Base-by-base conservation (phyloP, 2,329 filamentous ascomycete species). In the Cadophora gregata region DNA sequence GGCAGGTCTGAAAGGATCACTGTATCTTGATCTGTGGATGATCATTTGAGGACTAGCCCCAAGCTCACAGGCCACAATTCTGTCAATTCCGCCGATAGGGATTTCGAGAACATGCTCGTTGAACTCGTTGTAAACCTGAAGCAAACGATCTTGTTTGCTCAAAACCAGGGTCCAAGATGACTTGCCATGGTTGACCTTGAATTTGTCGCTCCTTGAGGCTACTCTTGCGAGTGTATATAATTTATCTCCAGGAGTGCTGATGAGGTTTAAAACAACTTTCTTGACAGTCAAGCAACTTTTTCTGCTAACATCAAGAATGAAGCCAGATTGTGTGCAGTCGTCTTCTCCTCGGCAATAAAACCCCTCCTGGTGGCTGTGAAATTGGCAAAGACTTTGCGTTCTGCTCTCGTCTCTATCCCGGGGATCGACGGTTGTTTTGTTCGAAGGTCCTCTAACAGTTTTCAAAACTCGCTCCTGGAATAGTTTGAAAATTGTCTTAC, bases 311-410 rank as follows among this genome's bases (percentile, higher is more conserved):
- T 51, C 48, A 27, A 51, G 48, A 6, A 51, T 12, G 10, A 62
- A 90, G 79, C 5, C 59, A 36, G 47, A 47, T 55, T 25, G 1
- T 4, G n/a, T 16, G 2, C 31, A 25, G 12, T 10, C n/a, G 5
- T 9, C 10, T 1, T 25, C 12, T 19, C 27, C 21, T 25, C 56
- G 8, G 19, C 33, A 48, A 25, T 31, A 19, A 1, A 33, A 12
- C 1, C 19, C 21, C 19, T 21, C 1, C 1, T 25, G 9, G 25
- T 48, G 25, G 5, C 29, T 29, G 21, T 65, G 66, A 5, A 65
- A 36, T 31, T 45, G 58, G 9, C 24, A 42, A 16, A 4, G 1
- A 24, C 8, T 27, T 3, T 6, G 12, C 1, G 12, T 27, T 9
- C 16, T 27, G 14, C 6, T 8, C 21, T 59, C 33, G n/a, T 29